Evolutionary conservation across 2,329 filamentous ascomycete species (phyloP).

Genomic region (Monosporascus sp.): DNA sequence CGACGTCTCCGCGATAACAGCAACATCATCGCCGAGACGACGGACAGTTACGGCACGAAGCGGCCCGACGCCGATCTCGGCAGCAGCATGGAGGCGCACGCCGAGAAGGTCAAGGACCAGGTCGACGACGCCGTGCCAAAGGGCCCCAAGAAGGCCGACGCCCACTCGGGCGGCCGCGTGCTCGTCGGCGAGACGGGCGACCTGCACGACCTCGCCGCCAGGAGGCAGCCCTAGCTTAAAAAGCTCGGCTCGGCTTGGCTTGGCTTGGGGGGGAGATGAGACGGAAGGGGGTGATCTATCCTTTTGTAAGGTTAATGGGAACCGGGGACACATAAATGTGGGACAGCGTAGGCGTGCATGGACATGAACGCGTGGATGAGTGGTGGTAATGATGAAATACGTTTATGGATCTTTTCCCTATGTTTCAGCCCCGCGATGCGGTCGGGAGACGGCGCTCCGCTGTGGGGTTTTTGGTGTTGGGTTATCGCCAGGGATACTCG

Average conservation of each 20-base stretch:
- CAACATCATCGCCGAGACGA: constrained; percentile 18
- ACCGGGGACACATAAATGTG: no score
- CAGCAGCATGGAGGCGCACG: constrained; percentile 11
- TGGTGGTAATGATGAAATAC: no score
- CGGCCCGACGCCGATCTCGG: constrained; percentile 11
- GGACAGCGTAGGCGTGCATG: no score
- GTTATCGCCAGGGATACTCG: no score
- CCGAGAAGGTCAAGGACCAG: constrained; percentile 23
- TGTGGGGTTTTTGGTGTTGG: no score
- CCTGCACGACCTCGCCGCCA: constrained; percentile 25
- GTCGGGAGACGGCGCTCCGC: no score
- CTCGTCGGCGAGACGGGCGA: constrained; percentile 27
- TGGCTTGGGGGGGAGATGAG: no score
- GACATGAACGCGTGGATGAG: no score
- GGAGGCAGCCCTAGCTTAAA: constrained; percentile 11
- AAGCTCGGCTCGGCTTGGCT: no score
- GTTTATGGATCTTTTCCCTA: no score
- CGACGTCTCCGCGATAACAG: constrained; percentile 4
- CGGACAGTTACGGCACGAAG: constrained; percentile 8
- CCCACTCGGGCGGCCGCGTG: constrained; percentile 21
- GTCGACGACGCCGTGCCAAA: constrained; percentile 23
- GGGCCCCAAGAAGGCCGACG: constrained; percentile 25
- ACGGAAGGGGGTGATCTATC: not conserved
- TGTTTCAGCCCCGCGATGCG: no score
- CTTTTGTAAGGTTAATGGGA: not conserved